phyloP scores from a whole-genome alignment of 2,329 filamentous ascomycete genomes.

The Alternaria viburni region DNA sequence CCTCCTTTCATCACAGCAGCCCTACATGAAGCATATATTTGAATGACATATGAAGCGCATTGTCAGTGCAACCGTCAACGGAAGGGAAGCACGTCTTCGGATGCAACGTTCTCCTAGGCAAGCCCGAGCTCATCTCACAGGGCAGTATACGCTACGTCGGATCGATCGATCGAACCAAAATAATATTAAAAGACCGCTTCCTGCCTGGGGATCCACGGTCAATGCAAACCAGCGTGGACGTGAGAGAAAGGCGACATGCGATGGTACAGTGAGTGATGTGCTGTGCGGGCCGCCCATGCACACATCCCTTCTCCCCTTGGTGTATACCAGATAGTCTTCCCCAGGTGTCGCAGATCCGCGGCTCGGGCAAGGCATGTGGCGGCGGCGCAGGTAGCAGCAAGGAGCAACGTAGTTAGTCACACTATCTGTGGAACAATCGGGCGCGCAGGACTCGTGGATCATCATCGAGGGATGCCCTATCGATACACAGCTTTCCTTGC shows the following conservation, averaged over 20 bases:
- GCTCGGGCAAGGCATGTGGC: not conserved
- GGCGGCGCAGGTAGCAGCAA: not conserved
- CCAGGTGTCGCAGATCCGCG: not conserved
- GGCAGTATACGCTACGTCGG: not conserved
- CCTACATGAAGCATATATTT: not conserved
- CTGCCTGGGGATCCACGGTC: not conserved
- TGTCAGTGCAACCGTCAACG: not conserved
- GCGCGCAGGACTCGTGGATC: not conserved
- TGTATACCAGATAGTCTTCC: not conserved
- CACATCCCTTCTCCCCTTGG: not conserved
- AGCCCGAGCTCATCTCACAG: not conserved
- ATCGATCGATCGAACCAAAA: not conserved
- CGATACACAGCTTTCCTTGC: conserved; percentile 1
- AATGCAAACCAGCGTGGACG: not conserved
- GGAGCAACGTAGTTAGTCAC: not conserved
- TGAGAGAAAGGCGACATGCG: not conserved
- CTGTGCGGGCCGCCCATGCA: not conserved
- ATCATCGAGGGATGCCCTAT: not conserved
- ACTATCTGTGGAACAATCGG: not conserved
- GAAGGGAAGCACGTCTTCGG: not conserved
- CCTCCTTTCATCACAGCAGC: not conserved
- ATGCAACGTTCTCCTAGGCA: not conserved
- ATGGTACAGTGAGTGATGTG: not conserved
- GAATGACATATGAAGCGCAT: not conserved
- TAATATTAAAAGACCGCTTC: not conserved